Evolutionary conservation across 139 green algal species (phyloP), one percentile per base, ranked within the genome.

Genomic region (Auxenochlorella protothecoides): DNA sequence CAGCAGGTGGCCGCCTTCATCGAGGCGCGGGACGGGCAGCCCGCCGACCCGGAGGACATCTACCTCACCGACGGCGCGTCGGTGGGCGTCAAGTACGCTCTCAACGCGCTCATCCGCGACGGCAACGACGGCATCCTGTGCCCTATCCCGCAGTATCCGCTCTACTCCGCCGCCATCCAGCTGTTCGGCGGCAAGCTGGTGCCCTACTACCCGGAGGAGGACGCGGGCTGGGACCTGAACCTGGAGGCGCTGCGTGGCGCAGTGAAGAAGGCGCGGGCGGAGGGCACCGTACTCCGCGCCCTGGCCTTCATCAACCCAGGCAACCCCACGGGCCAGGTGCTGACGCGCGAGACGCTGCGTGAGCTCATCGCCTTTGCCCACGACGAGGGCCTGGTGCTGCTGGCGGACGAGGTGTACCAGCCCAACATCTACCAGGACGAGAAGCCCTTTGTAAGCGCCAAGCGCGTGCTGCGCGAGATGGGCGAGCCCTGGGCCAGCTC

Each of bases 221-320:
- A 82, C 5, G 74, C 78, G 10, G 85, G 82, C 15, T 98, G 93
- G 93, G 80, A 71, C 15, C 76, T 98, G 66, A 74, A 92, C 74
- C 65, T 92, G 10, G 74, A 77, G 1, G 70, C 90, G 53, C 72
- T 97, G 65, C 67, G 51, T 4, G 63, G 69, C 27, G 44, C 5
- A 6, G 69, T 80, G 14, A 9, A 78, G 12, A 71, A 67, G 3
- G 78, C 78, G n/a, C 70, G 78, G 66, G 70, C 67, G 14, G 65
- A 79, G 57, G 85, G 84, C 13, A 76, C 69, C 52, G 72, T 27
- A 55, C 81, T 90, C 55, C 78, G 93, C 3, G 91, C 72, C 53
- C 66, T 98, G 68, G 92, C 97, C 65, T 87, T 98, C 27, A 98
- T 98, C 80, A 98, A 97, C 82, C 93, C 93, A 0, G 93, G 93